Percentiles rank a stretch among this genome's conserved stretches.
These are phyloP conservation scores for Hemerocallis citrina DNA, from an alignment of 106 monocot genomes.

Conservation along the genomic window DNA sequence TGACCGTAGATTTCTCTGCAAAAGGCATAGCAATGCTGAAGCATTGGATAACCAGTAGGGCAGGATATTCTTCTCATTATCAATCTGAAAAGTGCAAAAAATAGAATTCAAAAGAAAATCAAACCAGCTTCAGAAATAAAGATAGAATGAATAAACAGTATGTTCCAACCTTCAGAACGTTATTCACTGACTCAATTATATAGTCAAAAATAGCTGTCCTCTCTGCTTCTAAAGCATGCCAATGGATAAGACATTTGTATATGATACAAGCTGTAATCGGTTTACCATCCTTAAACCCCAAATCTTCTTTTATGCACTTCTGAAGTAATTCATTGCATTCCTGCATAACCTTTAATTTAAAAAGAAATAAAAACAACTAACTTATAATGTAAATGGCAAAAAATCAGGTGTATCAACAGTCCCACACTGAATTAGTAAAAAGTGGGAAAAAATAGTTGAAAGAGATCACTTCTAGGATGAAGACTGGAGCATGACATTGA, in stretches of 20 bases:
- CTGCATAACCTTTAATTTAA: slow-evolving; percentile 12
- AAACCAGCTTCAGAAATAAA: slow-evolving; percentile 1
- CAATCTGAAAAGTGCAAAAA: slow-evolving; percentile 30
- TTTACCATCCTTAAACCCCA: slow-evolving; percentile 78
- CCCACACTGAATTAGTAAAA: background rate
- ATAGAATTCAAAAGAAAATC: background rate
- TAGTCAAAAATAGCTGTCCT: slow-evolving; percentile 63
- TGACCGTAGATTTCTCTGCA: slow-evolving; percentile 61
- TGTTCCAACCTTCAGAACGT: slow-evolving; percentile 51
- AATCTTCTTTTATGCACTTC: slow-evolving; percentile 58
- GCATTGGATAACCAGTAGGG: slow-evolving; percentile 80
- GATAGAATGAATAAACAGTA: slow-evolving; percentile 6
- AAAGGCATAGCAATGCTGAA: slow-evolving; percentile 64
- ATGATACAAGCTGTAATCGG: slow-evolving; percentile 83
- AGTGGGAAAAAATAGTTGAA: background rate
- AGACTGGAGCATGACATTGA: background rate
- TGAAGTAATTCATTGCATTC: slow-evolving; percentile 44
- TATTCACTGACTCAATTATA: slow-evolving; percentile 57
- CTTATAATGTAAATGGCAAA: background rate
- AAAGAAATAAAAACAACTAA: background rate
- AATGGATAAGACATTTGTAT: slow-evolving; percentile 73
- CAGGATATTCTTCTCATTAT: slow-evolving; percentile 48
- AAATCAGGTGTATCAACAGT: background rate
- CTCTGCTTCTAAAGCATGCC: slow-evolving; percentile 65
- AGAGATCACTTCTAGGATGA: background rate